Base-by-base conservation (phyloP, 1,139 yeast genomes). In the Saccharomyces hybrid region DNA sequence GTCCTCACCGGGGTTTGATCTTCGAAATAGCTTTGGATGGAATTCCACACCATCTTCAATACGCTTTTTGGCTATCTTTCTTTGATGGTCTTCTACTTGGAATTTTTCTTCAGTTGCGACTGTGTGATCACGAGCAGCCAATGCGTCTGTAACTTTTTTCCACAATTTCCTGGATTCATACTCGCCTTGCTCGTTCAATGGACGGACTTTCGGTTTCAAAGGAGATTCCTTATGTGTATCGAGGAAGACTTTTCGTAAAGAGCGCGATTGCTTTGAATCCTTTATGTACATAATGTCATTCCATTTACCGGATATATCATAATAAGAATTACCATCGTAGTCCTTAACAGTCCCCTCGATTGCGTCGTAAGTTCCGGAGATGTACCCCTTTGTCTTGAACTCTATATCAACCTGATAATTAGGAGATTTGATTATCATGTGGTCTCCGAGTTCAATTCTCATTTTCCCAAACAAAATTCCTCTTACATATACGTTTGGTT, bases 401-500 rank as follows among this genome's bases (percentile, higher is more conserved):
- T 93, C 99, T 54, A 93, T 86, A 66, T 87, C 95, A 2, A 95
- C 93, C 54, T 80, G 78, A 57, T 78, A 77, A 11, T 76, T 73
- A 9, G 82, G 78, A 65, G 95, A 88, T 63, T 79, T 82, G 53
- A 93, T 78, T 14, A 78, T 65, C 82, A 95, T 82, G 65, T 88
- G 96, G 68, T 93, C 99, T 38, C 99, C 99, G 57, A 93, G 73
- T 69, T 93, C 99, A 59, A 86, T 84, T 72, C 84, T 86, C 76
- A 93, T 78, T 61, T 86, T 87, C 21, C 99, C 99, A 67, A 93
- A 88, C 42, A 93, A 73, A 51, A 93, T 88, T 51, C 96, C 97
- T 63, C 99, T 78, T n/a, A 95, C 96, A 64, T 93, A 93, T 73
- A 93, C 84, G 69, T 93, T 93, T 55, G 99, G 99, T 70, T 93